Evolutionary conservation across 2,329 filamentous ascomycete genomes (phyloP).

Genomic region (Spiromastix sp.): DNA sequence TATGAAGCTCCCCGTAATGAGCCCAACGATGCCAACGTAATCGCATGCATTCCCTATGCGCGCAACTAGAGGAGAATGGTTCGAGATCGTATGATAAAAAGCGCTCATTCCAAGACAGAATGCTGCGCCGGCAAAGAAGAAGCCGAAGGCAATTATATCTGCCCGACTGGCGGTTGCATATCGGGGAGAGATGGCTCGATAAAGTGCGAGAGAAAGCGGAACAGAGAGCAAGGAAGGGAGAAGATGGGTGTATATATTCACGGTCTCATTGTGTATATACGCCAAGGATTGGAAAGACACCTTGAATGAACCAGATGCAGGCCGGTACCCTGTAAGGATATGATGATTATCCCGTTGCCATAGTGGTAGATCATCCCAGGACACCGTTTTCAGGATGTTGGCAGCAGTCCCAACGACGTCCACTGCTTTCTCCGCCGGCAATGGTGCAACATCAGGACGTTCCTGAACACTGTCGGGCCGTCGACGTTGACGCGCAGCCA

Average conservation of each 20-base stretch:
- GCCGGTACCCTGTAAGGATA: conserved; percentile 57
- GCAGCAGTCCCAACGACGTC: conserved; percentile 3
- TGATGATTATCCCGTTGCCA: conserved; percentile 59
- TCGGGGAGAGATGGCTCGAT: conserved; percentile 50
- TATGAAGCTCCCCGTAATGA: conserved; percentile 88
- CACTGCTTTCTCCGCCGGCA: background rate
- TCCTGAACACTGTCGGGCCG: background rate
- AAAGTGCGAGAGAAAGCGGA: conserved; percentile 42
- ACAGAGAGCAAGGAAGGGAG: conserved; percentile 55
- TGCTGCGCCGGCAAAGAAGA: conserved; percentile 68
- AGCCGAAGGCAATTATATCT: conserved; percentile 64
- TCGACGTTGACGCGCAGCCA: background rate
- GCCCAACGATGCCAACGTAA: conserved; percentile 82
- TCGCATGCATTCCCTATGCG: conserved; percentile 87
- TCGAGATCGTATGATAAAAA: conserved; percentile 72
- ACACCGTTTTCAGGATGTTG: conserved; percentile 24
- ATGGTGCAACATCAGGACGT: conserved; percentile 19
- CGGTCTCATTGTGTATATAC: conserved; percentile 58
- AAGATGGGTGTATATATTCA: conserved; percentile 65
- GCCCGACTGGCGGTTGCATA: conserved; percentile 51
- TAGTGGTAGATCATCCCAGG: conserved; percentile 42
- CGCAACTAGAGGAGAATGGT: conserved; percentile 70
- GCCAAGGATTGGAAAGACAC: conserved; percentile 48
- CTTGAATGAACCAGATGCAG: conserved; percentile 49
- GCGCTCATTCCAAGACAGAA: conserved; percentile 71